phyloP scores from a whole-genome alignment of 2,329 filamentous ascomycete species.

The Claviceps maximensis region DNA sequence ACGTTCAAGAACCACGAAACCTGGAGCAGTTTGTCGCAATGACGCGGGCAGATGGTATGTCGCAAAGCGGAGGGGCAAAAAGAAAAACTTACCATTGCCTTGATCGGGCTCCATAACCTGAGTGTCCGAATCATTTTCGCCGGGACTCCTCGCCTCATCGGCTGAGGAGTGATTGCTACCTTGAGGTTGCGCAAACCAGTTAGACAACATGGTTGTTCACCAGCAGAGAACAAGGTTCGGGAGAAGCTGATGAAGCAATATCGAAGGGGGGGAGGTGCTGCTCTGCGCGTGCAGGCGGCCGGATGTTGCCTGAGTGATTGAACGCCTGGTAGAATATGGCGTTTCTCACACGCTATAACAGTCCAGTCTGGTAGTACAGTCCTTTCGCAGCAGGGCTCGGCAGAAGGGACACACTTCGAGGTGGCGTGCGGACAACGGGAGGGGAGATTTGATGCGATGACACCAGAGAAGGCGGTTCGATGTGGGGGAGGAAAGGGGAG shows the following conservation, averaged over 20 bases:
- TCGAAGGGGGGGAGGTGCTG: background rate
- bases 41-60: background rate
- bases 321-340: background rate
- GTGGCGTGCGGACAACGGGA: background rate
- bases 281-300: background rate
- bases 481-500: background rate
- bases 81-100: slow-evolving; percentile 64
- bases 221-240: background rate
- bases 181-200: slow-evolving; percentile 27
- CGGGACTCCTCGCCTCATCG: slow-evolving; percentile 34
- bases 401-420: background rate
- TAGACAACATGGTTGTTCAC: slow-evolving; percentile 25
- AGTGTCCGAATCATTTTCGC: slow-evolving; percentile 52
- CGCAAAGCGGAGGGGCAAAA: background rate
- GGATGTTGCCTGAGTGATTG: background rate
- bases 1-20: background rate
- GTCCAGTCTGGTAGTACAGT: background rate
- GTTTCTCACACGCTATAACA: background rate
- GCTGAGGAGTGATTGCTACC: slow-evolving; percentile 40
- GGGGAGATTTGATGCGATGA: background rate
- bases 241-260: background rate
- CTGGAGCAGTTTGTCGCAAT: background rate
- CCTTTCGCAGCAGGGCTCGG: background rate
- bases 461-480: background rate
- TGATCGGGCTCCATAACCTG: slow-evolving; percentile 80